Base-by-base conservation (phyloP, 2,329 filamentous ascomycete species). In the Hypomyces perniciosus region DNA sequence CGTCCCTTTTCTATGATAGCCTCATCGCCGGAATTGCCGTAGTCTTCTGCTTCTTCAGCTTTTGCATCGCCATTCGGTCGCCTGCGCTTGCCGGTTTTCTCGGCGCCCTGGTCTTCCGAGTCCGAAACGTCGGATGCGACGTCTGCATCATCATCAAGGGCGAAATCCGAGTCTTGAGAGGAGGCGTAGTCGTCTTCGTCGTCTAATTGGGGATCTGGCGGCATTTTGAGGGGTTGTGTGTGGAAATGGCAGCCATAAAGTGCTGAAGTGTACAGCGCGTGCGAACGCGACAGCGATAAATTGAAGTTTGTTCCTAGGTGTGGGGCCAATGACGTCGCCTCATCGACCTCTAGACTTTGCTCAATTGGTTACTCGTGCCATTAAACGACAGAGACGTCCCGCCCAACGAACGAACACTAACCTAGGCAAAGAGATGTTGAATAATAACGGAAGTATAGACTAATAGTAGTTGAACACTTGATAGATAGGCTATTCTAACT, bases 101-200 rank as follows among this genome's bases (percentile, higher is more conserved):
- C 62, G 34, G 63, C 59, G 26, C 54, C 59, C 13, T 67, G 69
- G 43, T 66, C 66, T 34, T 76, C 76, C 6, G 76, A 76, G 51
- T 78, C 81, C 5, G 78, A 79, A 8, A 70, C 72, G 5, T 76
- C 73, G 0, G 74, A 75, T 10, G 68, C 72, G 12, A 70, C 74
- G 31, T 72, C 73, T n/a, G 67, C 62, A 29, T 62, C 75, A 13
- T 73, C 72, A 42, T 81, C 82, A n/a, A 79, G 80, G 27, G 83
- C 78, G 55, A 89, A 89, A 62, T 89, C 85, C 8, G 85, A 86
- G 63, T 90, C 86, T 57, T 88, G 82, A 4, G 84, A 84, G 2
- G 85, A 88, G 12, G 76, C 80, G 60, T 88, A 88, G 53, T 80
- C 77, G 31, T 80, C 75, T 26, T 76, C 73, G 13, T 77, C 74